Conservation (phyloP, 176 grass and related monocot species). For the Oryza nivara region DNA sequence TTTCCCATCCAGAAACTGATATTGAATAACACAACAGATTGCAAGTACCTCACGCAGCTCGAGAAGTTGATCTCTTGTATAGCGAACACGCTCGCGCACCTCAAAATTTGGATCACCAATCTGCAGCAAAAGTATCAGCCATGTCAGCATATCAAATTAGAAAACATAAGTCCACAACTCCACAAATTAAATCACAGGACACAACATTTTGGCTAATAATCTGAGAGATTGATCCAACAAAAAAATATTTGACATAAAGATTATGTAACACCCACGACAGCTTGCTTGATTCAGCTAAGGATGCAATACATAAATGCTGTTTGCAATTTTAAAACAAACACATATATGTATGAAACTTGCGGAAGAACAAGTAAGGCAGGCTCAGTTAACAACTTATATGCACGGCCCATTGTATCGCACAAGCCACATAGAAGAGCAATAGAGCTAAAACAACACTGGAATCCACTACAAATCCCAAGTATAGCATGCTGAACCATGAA, state of each 20-base stretch:
- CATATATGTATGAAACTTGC: slow-evolving; percentile 10
- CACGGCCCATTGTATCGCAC: slow-evolving; percentile 8
- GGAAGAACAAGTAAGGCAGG: background rate
- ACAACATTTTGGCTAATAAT: background rate
- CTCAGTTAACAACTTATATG: slow-evolving; percentile 20
- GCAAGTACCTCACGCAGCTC: slow-evolving; percentile 70
- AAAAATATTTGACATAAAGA: background rate
- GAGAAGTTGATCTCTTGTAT: slow-evolving; percentile 91
- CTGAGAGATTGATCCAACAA: background rate
- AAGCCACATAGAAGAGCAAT: background rate
- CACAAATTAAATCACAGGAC: background rate
- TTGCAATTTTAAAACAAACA: background rate
- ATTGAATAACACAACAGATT: background rate
- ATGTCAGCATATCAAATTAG: slow-evolving; percentile 6
- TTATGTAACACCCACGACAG: background rate
- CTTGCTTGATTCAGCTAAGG: slow-evolving; percentile 11
- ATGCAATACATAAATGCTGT: background rate
- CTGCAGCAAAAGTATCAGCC: slow-evolving; percentile 46
- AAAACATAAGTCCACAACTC: background rate
- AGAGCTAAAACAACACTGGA: slow-evolving; percentile 15
- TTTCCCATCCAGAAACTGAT: slow-evolving; percentile 22
- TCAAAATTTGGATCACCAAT: slow-evolving; percentile 74
- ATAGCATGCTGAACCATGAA: background rate
- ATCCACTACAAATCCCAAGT: slow-evolving; percentile 7
- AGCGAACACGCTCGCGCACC: slow-evolving; percentile 58